A percentile compares a stretch with the other conserved stretches of the same genome.
Conservation (phyloP, 768 basidiomycete species). For the Amanita molliuscula region DNA sequence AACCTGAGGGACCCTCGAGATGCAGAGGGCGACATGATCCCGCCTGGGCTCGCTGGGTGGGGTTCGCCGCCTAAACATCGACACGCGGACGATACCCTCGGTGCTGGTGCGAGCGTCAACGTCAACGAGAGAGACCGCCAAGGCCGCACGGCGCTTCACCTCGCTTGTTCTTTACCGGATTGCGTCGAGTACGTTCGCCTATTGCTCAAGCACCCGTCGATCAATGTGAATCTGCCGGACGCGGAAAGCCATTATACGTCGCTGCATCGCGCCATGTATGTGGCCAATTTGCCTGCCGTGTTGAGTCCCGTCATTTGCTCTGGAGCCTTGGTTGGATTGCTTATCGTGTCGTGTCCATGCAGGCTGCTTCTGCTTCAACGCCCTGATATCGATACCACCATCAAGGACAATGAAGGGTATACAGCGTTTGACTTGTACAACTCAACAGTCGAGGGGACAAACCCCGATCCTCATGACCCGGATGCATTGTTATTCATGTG, state of each 20-base stretch:
- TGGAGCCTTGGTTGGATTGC: background rate
- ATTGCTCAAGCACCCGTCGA: slow-evolving; percentile 61
- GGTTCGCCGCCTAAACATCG: background rate
- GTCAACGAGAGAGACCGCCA: slow-evolving; percentile 66
- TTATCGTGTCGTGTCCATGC: background rate
- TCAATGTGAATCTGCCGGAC: slow-evolving; percentile 77
- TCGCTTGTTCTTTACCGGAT: slow-evolving; percentile 60
- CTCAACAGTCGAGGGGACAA: slow-evolving; percentile 70
- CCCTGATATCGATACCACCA: slow-evolving; percentile 54
- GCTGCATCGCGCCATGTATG: slow-evolving; percentile 78
- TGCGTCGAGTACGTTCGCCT: slow-evolving; percentile 70
- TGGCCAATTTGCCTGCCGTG: slow-evolving; percentile 65
- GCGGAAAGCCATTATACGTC: slow-evolving; percentile 86
- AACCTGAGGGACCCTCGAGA: background rate
- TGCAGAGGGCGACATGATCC: background rate
- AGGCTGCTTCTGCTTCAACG: slow-evolving; percentile 71
- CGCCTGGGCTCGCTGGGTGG: background rate
- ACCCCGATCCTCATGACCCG: slow-evolving; percentile 29
- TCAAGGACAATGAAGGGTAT: slow-evolving; percentile 84
- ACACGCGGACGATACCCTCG: background rate
- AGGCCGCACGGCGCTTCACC: slow-evolving; percentile 74
- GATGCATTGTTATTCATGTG: slow-evolving; percentile 71
- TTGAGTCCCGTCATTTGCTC: slow-evolving; percentile 1
- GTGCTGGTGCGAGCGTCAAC: background rate
- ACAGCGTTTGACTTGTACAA: slow-evolving; percentile 93